Conservation (phyloP, 352 stramenopile genomes). For the Hyaloperonospora brassicae region DNA sequence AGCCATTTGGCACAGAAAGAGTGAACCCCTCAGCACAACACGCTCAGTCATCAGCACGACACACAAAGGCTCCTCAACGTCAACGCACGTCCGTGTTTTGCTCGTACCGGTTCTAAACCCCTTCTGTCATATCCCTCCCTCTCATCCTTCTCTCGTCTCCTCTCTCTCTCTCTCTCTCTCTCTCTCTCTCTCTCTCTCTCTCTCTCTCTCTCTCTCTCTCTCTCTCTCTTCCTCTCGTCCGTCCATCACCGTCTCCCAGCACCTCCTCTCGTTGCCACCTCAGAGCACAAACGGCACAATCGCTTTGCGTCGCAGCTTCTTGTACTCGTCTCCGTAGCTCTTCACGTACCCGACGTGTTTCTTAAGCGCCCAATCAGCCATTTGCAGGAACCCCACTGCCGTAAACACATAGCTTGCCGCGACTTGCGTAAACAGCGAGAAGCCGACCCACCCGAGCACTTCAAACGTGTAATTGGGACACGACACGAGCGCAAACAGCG, state of each 20-base stretch:
- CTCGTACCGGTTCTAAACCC: too few species aligned
- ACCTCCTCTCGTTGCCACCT: constrained; percentile 1
- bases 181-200: too few species aligned
- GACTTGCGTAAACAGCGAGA: constrained; percentile 82
- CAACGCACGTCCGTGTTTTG: too few species aligned
- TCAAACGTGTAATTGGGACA: constrained; percentile 90
- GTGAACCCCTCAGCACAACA: too few species aligned
- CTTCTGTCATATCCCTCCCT: not conserved
- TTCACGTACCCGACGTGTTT: constrained; percentile 86
- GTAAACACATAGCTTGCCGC: constrained; percentile 82
- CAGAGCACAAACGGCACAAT: constrained; percentile 83
- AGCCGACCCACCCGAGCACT: constrained; percentile 83
- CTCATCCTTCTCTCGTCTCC: not conserved
- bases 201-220: too few species aligned
- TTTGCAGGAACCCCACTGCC: constrained; percentile 77
- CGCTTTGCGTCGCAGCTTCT: constrained; percentile 77
- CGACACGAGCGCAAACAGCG: constrained; percentile 78
- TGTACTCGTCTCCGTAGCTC: constrained; percentile 81
- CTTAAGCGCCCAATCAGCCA: constrained; percentile 86
- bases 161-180: too few species aligned
- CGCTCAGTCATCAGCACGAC: too few species aligned
- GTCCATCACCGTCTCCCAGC: not conserved
- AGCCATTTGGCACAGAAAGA: too few species aligned
- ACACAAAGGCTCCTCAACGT: too few species aligned
- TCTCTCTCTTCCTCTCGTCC: not conserved